phyloP scores from a whole-genome alignment of 306 rosid species.

The Purshia tridentata region DNA sequence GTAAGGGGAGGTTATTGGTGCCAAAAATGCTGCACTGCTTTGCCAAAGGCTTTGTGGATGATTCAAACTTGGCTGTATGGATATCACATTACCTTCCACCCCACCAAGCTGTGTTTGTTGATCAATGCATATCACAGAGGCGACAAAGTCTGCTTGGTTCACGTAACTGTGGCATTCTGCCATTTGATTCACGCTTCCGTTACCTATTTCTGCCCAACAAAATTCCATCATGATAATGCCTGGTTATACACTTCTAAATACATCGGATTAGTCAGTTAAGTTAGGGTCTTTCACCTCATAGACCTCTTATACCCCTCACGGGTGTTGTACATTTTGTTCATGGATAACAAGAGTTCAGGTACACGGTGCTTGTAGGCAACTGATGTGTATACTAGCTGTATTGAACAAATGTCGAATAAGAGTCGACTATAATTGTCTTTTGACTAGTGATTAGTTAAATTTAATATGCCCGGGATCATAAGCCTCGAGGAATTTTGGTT shows the following conservation, averaged over 20 bases:
- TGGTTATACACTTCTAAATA: neutral
- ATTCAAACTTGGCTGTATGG: slow-evolving; percentile 67
- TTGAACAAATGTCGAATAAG: slow-evolving; percentile 16
- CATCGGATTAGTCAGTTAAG: slow-evolving; percentile 10
- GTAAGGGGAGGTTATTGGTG: slow-evolving; percentile 62
- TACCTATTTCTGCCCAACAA: slow-evolving; percentile 56
- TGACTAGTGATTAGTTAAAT: neutral
- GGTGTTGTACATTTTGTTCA: slow-evolving; percentile 39
- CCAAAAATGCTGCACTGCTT: slow-evolving; percentile 73
- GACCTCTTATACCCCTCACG: slow-evolving; percentile 5
- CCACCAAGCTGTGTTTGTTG: slow-evolving; percentile 61
- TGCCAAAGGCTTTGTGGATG: slow-evolving; percentile 60
- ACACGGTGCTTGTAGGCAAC: slow-evolving; percentile 4
- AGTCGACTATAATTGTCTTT: neutral
- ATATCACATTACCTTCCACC: slow-evolving; percentile 68
- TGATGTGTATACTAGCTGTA: neutral
- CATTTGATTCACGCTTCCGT: slow-evolving; percentile 65
- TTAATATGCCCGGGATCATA: neutral
- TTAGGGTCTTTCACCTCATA: slow-evolving; percentile 27
- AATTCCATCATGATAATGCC: slow-evolving; percentile 5
- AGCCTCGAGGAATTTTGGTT: slow-evolving; percentile 3
- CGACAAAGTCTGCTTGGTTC: slow-evolving; percentile 61
- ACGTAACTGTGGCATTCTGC: slow-evolving; percentile 69
- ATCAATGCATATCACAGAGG: slow-evolving; percentile 64
- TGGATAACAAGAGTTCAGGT: slow-evolving; percentile 16